phyloP scores from a whole-genome alignment of 2,329 filamentous ascomycete genomes.

The Clonostachys chloroleuca region DNA sequence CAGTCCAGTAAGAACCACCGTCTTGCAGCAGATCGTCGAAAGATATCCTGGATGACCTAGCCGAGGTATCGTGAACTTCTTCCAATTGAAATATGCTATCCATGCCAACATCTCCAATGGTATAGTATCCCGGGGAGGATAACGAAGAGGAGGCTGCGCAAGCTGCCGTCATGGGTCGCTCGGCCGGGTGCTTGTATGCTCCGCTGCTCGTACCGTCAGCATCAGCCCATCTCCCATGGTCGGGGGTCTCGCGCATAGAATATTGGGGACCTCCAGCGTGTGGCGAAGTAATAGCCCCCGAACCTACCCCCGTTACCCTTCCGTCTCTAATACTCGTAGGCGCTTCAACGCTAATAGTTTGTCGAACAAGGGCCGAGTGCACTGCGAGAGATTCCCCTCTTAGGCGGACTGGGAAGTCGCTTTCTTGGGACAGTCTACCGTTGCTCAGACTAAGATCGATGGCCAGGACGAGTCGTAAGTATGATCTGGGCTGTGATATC shows the following conservation, averaged over 20 bases:
- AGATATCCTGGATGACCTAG: slow-evolving; percentile 25
- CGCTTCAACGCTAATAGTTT: slow-evolving; percentile 16
- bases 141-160: too few relatives aligned
- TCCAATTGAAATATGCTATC: too few relatives aligned
- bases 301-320: neutral
- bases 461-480: slow-evolving; percentile 34
- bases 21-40: too few relatives aligned
- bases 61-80: slow-evolving; percentile 13
- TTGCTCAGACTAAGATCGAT: slow-evolving; percentile 37
- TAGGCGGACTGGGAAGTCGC: slow-evolving; percentile 32
- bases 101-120: too few relatives aligned
- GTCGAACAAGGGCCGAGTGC: slow-evolving; percentile 26
- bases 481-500: slow-evolving; percentile 29
- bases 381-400: slow-evolving; percentile 24
- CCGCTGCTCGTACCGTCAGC: slow-evolving; percentile 5
- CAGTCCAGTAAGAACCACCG: too few relatives aligned
- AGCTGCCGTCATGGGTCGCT: slow-evolving; percentile 3
- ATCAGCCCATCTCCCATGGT: slow-evolving; percentile 7
- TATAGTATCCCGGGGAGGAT: too few relatives aligned
- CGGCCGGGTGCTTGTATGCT: slow-evolving; percentile 12
- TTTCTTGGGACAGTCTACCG: slow-evolving; percentile 29
- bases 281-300: neutral
- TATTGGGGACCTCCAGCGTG: slow-evolving; percentile 4
- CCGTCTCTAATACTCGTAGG: neutral
- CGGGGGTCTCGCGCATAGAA: slow-evolving; percentile 5